These are phyloP conservation scores for Bullera alba DNA, from an alignment of 768 basidiomycete genomes.

Conservation along the genomic window DNA sequence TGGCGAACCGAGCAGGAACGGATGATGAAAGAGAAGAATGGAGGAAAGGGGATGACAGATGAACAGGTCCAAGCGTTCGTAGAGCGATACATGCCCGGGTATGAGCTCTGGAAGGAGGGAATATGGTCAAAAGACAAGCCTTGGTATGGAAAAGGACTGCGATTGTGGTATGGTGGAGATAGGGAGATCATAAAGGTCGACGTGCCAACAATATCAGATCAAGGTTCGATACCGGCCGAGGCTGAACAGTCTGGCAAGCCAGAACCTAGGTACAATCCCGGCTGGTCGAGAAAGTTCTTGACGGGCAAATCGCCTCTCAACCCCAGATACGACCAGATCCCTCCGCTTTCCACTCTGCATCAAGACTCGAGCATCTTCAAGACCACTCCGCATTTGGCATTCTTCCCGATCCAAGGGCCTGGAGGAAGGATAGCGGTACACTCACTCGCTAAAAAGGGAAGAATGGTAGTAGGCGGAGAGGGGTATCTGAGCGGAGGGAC, in stretches of 20 bases:
- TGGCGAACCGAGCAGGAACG: constrained; percentile 91
- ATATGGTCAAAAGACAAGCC: constrained; percentile 39
- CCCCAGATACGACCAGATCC: constrained; percentile 45
- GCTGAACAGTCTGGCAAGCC: neutral
- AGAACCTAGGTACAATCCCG: constrained; percentile 42
- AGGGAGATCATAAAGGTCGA: constrained; percentile 17
- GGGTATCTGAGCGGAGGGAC: constrained; percentile 35
- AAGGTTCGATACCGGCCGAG: too few relatives aligned
- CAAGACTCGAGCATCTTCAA: constrained; percentile 44
- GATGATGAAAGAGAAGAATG: constrained; percentile 75
- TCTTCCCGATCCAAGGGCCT: constrained; percentile 47
- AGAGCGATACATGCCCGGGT: constrained; percentile 90
- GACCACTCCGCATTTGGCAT: constrained; percentile 31
- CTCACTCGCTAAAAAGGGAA: constrained; percentile 37
- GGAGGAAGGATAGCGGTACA: constrained; percentile 46
- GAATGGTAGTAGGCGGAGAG: constrained; percentile 37
- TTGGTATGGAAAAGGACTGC: constrained; percentile 23
- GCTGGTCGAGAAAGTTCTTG: constrained; percentile 47
- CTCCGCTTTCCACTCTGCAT: constrained; percentile 36
- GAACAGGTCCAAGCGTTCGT: constrained; percentile 69
- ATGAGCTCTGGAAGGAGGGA: constrained; percentile 74
- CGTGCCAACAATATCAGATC: too few relatives aligned
- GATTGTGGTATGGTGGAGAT: constrained; percentile 14
- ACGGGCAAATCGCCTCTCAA: constrained; percentile 46
- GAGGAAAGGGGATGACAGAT: constrained; percentile 84